A percentile compares a stretch with the other conserved stretches of the same genome.
phyloP scores from a whole-genome alignment of 495 filamentous ascomycete genomes.

The Hypoxylon intermedium region DNA sequence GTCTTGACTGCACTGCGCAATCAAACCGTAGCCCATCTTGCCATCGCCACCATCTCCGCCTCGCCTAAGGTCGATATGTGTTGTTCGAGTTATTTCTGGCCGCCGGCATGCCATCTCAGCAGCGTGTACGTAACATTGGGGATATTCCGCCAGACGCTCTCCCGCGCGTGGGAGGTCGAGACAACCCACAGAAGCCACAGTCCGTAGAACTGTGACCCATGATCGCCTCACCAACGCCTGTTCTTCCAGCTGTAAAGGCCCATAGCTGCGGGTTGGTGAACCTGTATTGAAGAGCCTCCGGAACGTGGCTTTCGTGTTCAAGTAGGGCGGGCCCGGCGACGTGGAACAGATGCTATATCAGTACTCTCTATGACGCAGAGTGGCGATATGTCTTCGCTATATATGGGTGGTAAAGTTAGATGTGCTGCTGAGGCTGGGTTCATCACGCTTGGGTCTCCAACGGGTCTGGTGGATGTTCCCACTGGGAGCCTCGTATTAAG shows the following conservation, averaged over 20 bases:
- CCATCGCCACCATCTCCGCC: not conserved
- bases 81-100: constrained; percentile 11
- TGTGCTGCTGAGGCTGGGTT: not conserved
- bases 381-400: constrained; percentile 1
- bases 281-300: not conserved
- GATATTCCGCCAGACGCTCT: not conserved
- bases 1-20: not conserved
- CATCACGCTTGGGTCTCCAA: not conserved
- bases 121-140: not conserved
- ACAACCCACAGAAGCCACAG: constrained; percentile 2
- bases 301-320: constrained; percentile 1
- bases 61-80: constrained; percentile 5
- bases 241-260: not conserved
- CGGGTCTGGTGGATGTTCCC: constrained; percentile 5
- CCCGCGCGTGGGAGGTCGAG: not conserved
- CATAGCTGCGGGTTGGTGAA: not conserved
- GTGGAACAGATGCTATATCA: constrained; percentile 8
- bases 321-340: not conserved
- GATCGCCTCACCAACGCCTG: not conserved
- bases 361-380: constrained; percentile 15
- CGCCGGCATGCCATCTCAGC: constrained; percentile 1
- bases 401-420: constrained; percentile 1
- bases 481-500: constrained; percentile 24
- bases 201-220: constrained; percentile 1
- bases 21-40: not conserved